Percentiles rank a stretch among this genome's conserved stretches.
These are phyloP conservation scores for Naganishia albida DNA, from an alignment of 1,284 basidiomycete genomes.

Conservation along the genomic window DNA sequence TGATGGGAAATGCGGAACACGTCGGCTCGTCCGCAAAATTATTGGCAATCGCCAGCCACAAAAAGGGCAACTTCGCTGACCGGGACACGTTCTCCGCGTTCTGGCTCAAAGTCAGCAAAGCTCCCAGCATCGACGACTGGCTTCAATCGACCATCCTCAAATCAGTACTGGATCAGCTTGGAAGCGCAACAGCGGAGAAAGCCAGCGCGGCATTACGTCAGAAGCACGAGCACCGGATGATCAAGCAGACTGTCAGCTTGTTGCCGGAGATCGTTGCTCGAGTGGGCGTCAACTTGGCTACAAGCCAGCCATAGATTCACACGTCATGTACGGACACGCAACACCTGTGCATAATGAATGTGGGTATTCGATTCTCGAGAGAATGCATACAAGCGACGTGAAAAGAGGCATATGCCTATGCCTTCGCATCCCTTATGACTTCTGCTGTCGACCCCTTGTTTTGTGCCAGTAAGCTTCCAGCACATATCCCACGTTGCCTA, in stretches of 20 bases:
- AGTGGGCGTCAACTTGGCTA: conserved; percentile 3
- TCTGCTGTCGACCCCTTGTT: not conserved
- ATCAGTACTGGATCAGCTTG: not conserved
- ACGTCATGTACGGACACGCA: too few relatives aligned
- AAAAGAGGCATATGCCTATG: not conserved
- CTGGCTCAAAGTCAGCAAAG: not conserved
- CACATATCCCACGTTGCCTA: conserved; percentile 55
- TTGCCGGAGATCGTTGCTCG: conserved; percentile 21
- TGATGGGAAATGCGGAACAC: conserved; percentile 5
- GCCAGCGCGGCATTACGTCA: too few relatives aligned
- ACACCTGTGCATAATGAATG: too few relatives aligned
- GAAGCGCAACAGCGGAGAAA: not conserved
- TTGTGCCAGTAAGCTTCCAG: conserved; percentile 38
- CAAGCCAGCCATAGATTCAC: not conserved
- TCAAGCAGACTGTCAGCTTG: conserved; percentile 2
- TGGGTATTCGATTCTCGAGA: not conserved
- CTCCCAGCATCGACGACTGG: conserved; percentile 14
- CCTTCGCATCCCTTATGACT: not conserved
- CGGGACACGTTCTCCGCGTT: conserved; percentile 13
- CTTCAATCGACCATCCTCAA: not conserved
- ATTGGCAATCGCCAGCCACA: conserved; percentile 13
- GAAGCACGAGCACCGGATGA: conserved; percentile 4
- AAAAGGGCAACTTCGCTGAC: not conserved
- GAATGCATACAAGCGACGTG: not conserved
- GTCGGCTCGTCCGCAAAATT: conserved; percentile 11